phyloP scores from a whole-genome alignment of 768 basidiomycete genomes.

The Trametes coccinea region DNA sequence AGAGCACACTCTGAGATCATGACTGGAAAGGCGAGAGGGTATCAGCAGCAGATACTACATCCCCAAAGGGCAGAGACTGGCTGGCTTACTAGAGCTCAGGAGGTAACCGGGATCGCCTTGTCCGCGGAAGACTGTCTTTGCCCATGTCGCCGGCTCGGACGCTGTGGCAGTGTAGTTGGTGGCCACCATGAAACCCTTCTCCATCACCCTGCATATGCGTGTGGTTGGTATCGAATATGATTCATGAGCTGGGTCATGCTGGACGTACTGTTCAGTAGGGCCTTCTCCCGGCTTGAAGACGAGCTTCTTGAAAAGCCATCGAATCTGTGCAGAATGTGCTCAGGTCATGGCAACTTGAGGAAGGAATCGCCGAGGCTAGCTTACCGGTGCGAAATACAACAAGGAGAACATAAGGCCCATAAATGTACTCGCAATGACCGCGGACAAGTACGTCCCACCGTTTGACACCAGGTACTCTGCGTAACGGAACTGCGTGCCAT shows the following conservation, averaged over 20 bases:
- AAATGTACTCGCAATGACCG: slow-evolving; percentile 39
- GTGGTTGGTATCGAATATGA: background rate
- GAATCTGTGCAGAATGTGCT: slow-evolving; percentile 40
- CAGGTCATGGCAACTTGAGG: background rate
- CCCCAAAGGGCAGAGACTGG: slow-evolving; percentile 20
- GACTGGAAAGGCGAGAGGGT: too few relatives aligned
- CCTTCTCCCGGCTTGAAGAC: slow-evolving; percentile 59
- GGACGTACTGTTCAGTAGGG: slow-evolving; percentile 63
- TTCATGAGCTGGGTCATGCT: background rate
- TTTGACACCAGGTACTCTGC: slow-evolving; percentile 57
- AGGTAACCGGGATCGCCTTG: slow-evolving; percentile 79
- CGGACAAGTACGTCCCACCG: slow-evolving; percentile 39
- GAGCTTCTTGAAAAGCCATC: slow-evolving; percentile 54
- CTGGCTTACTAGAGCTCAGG: slow-evolving; percentile 50
- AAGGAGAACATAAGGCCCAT: slow-evolving; percentile 2
- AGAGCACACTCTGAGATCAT: slow-evolving; percentile 5
- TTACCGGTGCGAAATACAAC: slow-evolving; percentile 31
- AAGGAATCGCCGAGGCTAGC: background rate
- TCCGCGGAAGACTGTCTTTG: slow-evolving; percentile 59
- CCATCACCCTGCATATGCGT: slow-evolving; percentile 43
- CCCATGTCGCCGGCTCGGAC: slow-evolving; percentile 38
- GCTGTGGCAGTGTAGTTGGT: slow-evolving; percentile 73
- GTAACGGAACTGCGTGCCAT: slow-evolving; percentile 76
- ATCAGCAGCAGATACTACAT: slow-evolving; percentile 3
- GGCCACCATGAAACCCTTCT: slow-evolving; percentile 59